Base-by-base conservation (phyloP, 768 basidiomycete genomes). In the Hygrophoropsis aurantiaca region DNA sequence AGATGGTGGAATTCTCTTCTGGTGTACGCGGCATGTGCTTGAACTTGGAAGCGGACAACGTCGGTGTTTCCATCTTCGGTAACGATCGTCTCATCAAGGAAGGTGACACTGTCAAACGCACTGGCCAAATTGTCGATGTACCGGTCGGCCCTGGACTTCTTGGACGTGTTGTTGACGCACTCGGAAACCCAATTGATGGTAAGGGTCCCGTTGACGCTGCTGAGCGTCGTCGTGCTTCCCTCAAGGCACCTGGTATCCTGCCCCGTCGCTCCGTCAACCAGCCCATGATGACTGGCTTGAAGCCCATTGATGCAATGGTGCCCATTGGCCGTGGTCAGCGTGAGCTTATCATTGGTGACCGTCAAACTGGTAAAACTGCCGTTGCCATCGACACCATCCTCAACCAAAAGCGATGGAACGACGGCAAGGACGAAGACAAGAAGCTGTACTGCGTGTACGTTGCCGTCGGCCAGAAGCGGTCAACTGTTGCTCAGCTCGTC, bases 1-100 rank as follows among this genome's bases (percentile, higher is more conserved):
- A 99, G 85, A 99, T 99, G 97, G 97, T 99, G 82, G 97, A 99
- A 82, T 99, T 99, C 83, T 92, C 95, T 41, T 98, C 97, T 42
- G 97, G 97, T 74, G 85, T 99, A 63, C 94, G 97, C 70, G 97
- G 97, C 81, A 99, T 99, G 97, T 97, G 94, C 74, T 75, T 99
- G 74, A 99, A 99, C 89, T 88, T 99, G 85, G 97, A 99, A 77
- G 93, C 95, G 74, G 97, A 98, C 86, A 97, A 97, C 64, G 95
- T 98, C 80, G 97, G 97, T 92, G 93, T 99, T 66, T 93, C 97
- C 78, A 94, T 98, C 79, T 99, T 99, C 81, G 89, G 87, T 82
- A 89, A 88, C 67, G 90, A 92, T 74, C 90, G 90, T 81, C 83
- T 87, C 78, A 98, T 98, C 84, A 94, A 94, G 83, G 97, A 98